Conservation (phyloP, 805 yeast species). For the Kazachstania africana region DNA sequence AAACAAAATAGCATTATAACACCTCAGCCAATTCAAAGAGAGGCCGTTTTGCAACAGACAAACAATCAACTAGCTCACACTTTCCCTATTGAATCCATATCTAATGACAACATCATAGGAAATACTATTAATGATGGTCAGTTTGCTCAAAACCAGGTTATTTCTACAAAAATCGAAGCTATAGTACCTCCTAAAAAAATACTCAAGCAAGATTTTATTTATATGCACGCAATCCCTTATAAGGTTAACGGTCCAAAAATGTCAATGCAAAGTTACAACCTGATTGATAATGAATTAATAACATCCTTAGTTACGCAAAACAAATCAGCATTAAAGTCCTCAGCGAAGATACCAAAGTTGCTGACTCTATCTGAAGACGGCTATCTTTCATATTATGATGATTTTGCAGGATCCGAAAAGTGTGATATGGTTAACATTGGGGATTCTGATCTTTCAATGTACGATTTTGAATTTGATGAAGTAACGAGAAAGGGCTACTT, state of each 20-base stretch:
- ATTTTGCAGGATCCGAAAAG: background rate
- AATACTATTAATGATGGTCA: no score
- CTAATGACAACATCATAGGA: no score
- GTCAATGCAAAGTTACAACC: slow-evolving; percentile 13
- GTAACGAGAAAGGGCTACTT: slow-evolving; percentile 45
- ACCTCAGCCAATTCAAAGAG: no score
- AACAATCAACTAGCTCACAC: no score
- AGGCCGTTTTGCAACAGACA: no score
- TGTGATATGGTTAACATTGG: slow-evolving; percentile 17
- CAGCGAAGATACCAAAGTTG: slow-evolving; percentile 5
- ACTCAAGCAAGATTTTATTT: slow-evolving; percentile 20
- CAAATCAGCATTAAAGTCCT: slow-evolving; percentile 5
- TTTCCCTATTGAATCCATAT: no score
- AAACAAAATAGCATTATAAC: no score
- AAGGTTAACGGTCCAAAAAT: slow-evolving; percentile 15
- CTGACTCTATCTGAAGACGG: slow-evolving; percentile 15
- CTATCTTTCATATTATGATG: slow-evolving; percentile 8
- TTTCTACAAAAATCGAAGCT: background rate
- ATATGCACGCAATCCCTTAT: slow-evolving; percentile 19
- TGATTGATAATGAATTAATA: slow-evolving; percentile 18
- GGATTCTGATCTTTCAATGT: slow-evolving; percentile 54
- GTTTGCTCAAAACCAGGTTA: no score
- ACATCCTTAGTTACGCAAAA: slow-evolving; percentile 13
- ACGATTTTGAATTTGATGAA: slow-evolving; percentile 68
- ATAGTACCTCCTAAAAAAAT: no score